Evolutionary conservation across 2,329 filamentous ascomycete genomes (phyloP), one percentile per base, ranked within the genome.

Genomic region (Aureobasidium zeae): DNA sequence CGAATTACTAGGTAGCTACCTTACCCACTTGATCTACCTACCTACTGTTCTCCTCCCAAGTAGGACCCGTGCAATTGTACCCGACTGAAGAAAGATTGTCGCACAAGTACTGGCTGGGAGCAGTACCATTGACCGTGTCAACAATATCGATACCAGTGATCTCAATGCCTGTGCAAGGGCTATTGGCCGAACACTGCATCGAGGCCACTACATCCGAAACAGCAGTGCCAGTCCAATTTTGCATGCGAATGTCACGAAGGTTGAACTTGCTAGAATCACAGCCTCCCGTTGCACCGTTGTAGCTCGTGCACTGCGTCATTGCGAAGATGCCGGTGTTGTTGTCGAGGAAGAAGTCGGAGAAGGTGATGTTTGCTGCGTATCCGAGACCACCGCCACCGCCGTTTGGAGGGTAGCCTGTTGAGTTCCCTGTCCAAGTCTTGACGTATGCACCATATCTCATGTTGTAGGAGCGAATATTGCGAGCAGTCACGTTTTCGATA

Each of bases 401-500:
- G 50, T 79, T 78, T 1, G 73, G 74, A 22, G 49, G 63, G n/a
- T 47, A 47, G 11, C 48, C 48, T n/a, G 41, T 44, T 8, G 41
- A 41, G 7, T 68, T 57, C n/a, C 71, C 72, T 0, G 72, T 73
- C 75, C 75, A 79, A 0, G 73, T 77, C 60, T 79, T 78, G 47
- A 77, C 55, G 50, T 74, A 74, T 11, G 63, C 64, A 1, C 63
- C 69, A 48, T 74, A 67, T 1, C 64, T 51, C 5, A 68, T 73
- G 48, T 70, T 63, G 41, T 63, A 51, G 38, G 67, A 67, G 3
- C 59, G 61, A 21, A 75, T 63, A 50, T 76, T 71, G 7, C 63
- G 58, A 1, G 64, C 71, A 5, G 59, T 62, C 24, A 77, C 61
- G 44, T 69, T 65, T 52, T 73, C 64, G 11, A 79, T 63, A 9